Evolutionary conservation across 306 rosid species (phyloP).

Genomic region (apple (Malus domestica)): DNA sequence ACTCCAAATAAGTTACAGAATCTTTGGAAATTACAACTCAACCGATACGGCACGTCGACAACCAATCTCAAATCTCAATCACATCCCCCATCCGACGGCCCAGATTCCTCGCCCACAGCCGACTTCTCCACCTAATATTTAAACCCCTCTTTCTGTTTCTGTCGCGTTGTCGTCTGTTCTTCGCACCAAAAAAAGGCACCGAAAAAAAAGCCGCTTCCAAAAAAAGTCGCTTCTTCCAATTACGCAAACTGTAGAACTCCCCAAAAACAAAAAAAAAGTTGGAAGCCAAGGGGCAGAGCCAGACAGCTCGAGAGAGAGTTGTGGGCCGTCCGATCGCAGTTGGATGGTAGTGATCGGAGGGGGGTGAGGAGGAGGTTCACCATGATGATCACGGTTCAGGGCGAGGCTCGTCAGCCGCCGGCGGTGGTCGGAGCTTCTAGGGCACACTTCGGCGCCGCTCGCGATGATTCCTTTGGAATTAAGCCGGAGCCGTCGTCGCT

Average conservation of each 20-base stretch:
- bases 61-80: neutral
- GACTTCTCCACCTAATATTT: neutral
- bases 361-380: slow-evolving; percentile 13
- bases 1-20: neutral
- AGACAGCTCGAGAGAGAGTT: neutral
- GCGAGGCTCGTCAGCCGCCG: slow-evolving; percentile 54
- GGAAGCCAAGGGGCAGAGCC: neutral
- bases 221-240: neutral
- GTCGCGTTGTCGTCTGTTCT: neutral
- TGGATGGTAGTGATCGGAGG: slow-evolving; percentile 20
- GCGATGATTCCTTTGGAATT: slow-evolving; percentile 16
- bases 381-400: slow-evolving; percentile 71
- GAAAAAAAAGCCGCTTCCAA: neutral
- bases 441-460: slow-evolving; percentile 22
- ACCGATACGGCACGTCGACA: neutral
- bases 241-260: neutral
- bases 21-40: neutral
- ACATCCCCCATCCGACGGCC: slow-evolving; percentile 8
- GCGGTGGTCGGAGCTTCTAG: slow-evolving; percentile 27
- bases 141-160: neutral
- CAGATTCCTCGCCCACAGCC: slow-evolving; percentile 12
- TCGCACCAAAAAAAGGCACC: neutral
- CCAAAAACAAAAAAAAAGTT: neutral
- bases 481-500: slow-evolving; percentile 36
- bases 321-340: slow-evolving; percentile 10